Conservation (phyloP, 139 green algal genomes). For the Auxenochlorella protothecoides region DNA sequence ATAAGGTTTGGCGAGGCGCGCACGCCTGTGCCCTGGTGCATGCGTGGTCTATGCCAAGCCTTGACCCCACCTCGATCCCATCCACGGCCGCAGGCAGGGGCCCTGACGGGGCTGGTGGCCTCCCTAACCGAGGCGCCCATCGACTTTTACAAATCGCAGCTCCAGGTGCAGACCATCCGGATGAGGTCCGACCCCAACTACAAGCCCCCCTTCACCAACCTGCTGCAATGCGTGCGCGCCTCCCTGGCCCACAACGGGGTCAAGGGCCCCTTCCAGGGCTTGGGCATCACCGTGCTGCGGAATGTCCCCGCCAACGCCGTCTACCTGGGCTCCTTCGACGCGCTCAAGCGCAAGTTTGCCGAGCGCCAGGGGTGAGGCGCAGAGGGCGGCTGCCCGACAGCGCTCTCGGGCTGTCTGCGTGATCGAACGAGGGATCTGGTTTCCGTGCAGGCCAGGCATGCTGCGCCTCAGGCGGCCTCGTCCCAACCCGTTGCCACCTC, state of each 20-base stretch:
- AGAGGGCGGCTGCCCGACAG: not conserved
- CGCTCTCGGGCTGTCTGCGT: not conserved
- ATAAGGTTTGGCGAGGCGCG: no score
- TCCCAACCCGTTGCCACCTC: not conserved
- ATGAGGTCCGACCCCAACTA: slow-evolving; percentile 69
- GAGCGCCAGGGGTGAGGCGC: slow-evolving; percentile 9
- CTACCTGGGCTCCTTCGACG: slow-evolving; percentile 91
- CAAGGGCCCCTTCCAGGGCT: slow-evolving; percentile 76
- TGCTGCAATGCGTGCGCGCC: slow-evolving; percentile 53
- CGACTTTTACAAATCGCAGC: slow-evolving; percentile 95
- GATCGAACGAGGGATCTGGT: no score
- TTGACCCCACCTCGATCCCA: no score
- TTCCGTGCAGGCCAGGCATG: not conserved
- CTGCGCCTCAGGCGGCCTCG: not conserved
- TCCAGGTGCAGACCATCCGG: slow-evolving; percentile 86
- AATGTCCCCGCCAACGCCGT: slow-evolving; percentile 85
- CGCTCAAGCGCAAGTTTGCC: slow-evolving; percentile 60
- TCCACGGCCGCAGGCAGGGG: slow-evolving; percentile 37
- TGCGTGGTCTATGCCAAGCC: no score
- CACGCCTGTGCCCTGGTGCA: no score
- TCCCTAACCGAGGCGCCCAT: slow-evolving; percentile 85
- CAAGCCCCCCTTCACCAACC: slow-evolving; percentile 74
- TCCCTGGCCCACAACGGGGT: slow-evolving; percentile 65
- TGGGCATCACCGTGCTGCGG: slow-evolving; percentile 71
- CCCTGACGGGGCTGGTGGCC: slow-evolving; percentile 71